phyloP scores from a whole-genome alignment of 306 rosid species.

The Pueraria montana region DNA sequence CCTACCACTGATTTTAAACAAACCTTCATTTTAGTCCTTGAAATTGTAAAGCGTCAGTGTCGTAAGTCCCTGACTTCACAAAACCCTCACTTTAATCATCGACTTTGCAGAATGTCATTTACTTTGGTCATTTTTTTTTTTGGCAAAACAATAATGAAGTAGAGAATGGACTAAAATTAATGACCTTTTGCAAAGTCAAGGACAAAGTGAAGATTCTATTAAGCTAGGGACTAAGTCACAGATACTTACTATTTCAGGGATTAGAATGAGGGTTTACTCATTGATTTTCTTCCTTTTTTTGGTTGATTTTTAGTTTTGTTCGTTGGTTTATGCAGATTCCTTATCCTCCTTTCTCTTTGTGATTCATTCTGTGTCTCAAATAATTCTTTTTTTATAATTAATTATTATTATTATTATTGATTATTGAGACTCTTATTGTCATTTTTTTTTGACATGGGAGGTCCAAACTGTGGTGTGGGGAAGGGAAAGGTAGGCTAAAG shows the following conservation, averaged over 20 bases:
- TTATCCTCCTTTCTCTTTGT: neutral
- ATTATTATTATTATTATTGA: no score
- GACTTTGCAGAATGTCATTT: neutral
- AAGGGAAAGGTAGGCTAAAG: neutral
- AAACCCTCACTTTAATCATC: neutral
- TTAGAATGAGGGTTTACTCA: slow-evolving; percentile 12
- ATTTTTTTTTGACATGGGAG: neutral
- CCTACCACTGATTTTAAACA: neutral
- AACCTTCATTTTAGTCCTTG: neutral
- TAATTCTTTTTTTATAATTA: neutral
- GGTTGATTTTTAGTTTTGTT: neutral
- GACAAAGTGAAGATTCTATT: neutral
- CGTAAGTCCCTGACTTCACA: neutral
- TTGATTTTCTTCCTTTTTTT: neutral
- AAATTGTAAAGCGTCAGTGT: neutral
- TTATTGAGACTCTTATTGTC: neutral
- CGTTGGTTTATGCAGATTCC: slow-evolving; percentile 9
- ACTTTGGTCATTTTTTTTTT: neutral
- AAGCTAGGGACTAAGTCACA: neutral
- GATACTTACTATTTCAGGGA: neutral
- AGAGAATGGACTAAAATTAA: neutral
- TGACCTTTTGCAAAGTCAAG: neutral
- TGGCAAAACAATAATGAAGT: neutral
- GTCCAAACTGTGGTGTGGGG: neutral
- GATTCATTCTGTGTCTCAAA: slow-evolving; percentile 7